Conservation (phyloP, 352 stramenopile genomes). For the Phytophthora podocarpi region DNA sequence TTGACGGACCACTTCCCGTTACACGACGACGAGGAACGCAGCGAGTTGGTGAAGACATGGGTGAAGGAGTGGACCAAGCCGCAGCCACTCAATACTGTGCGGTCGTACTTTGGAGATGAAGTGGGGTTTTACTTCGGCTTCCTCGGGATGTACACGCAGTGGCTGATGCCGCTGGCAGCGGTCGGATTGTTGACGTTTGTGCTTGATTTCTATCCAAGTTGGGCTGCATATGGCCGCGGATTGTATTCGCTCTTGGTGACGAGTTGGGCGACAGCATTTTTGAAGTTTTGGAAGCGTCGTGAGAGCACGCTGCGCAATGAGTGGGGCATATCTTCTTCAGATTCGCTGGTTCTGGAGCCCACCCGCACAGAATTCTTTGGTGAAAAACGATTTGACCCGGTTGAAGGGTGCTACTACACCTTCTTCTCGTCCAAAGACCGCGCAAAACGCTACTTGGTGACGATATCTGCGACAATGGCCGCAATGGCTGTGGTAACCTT, state of each 20-base stretch:
- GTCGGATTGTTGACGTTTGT: constrained; percentile 91
- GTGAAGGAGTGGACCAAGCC: constrained; percentile 70
- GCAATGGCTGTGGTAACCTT: constrained; percentile 72
- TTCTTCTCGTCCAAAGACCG: constrained; percentile 84
- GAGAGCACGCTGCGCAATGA: constrained; percentile 86
- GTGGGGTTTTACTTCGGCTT: constrained; percentile 99
- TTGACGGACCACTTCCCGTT: constrained; percentile 77
- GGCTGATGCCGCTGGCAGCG: constrained; percentile 91
- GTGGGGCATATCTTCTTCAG: constrained; percentile 69
- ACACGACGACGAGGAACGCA: constrained; percentile 75
- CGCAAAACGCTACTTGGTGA: constrained; percentile 79
- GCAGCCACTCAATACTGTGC: constrained; percentile 65
- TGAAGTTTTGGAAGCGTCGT: constrained; percentile 92
- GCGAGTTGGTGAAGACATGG: constrained; percentile 67
- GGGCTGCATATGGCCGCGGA: constrained; percentile 63
- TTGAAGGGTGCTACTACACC: constrained; percentile 84
- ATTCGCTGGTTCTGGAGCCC: constrained; percentile 57
- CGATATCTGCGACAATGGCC: constrained; percentile 64
- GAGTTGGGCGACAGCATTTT: constrained; percentile 89
- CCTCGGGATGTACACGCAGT: constrained; percentile 95
- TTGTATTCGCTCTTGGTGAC: constrained; percentile 92
- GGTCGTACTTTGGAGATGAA: constrained; percentile 85
- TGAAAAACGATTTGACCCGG: constrained; percentile 74
- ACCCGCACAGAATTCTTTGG: constrained; percentile 70
- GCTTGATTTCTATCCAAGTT: constrained; percentile 63